Evolutionary conservation across 495 filamentous ascomycete species (phyloP).

Genomic region (Trichodelitschia bisporula): DNA sequence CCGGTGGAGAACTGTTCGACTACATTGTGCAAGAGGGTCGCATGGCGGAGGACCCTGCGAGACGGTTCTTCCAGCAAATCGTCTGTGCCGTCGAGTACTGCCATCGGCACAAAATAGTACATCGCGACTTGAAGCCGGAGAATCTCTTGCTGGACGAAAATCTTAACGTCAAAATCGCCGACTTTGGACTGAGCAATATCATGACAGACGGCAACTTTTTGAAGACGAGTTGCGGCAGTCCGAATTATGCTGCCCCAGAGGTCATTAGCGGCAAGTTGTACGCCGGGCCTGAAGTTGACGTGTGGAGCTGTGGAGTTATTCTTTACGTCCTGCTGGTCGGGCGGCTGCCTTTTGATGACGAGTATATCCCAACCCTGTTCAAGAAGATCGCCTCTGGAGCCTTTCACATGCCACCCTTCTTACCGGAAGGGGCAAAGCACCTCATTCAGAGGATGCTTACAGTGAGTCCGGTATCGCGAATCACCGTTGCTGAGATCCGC

Average conservation of each 20-base stretch:
- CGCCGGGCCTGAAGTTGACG: constrained; percentile 91
- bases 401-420: constrained; percentile 70
- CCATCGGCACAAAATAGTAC: constrained; percentile 95
- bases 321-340: constrained; percentile 87
- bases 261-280: constrained; percentile 96
- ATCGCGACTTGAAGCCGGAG: constrained; percentile 93
- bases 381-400: constrained; percentile 77
- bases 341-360: constrained; percentile 86
- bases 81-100: constrained; percentile 99
- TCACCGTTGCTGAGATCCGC: constrained; percentile 81
- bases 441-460: constrained; percentile 86
- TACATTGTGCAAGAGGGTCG: constrained; percentile 82
- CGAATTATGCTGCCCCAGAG: constrained; percentile 93
- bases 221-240: constrained; percentile 93
- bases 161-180: constrained; percentile 95
- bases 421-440: constrained; percentile 58
- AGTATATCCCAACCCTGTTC: constrained; percentile 72
- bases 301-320: constrained; percentile 98
- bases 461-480: constrained; percentile 80
- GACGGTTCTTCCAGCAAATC: constrained; percentile 97
- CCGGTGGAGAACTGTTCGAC: constrained; percentile 88
- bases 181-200: constrained; percentile 96
- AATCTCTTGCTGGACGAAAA: constrained; percentile 83
- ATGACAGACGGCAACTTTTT: constrained; percentile 99
- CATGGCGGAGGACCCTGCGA: constrained; percentile 69